Evolutionary conservation across 495 filamentous ascomycete species (phyloP).

Genomic region (Neurospora sp.): DNA sequence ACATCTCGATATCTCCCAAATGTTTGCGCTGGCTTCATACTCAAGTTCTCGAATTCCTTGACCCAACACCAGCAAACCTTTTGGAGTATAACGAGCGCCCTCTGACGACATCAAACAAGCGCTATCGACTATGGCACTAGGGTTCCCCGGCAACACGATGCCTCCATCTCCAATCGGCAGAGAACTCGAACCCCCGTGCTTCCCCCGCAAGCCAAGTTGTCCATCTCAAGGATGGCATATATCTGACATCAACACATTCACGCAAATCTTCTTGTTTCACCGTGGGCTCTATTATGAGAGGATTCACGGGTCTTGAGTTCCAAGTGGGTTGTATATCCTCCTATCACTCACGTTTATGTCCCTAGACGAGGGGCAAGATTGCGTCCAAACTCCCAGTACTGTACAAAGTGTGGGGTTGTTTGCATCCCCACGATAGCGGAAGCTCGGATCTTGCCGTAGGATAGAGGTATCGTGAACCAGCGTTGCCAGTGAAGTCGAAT

Average conservation of each 20-base stretch:
- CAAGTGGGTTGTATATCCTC: background rate
- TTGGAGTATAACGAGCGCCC: background rate
- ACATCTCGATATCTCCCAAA: background rate
- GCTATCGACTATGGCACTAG: background rate
- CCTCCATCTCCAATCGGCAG: background rate
- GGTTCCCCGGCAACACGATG: background rate
- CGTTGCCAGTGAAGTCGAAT: background rate
- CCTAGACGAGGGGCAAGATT: background rate
- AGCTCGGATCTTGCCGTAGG: background rate
- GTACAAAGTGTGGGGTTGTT: background rate
- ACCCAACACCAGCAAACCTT: background rate
- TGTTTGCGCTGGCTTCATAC: background rate
- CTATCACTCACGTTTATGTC: background rate
- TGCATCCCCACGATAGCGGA: background rate
- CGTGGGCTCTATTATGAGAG: background rate
- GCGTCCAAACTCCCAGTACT: background rate
- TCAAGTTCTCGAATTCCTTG: background rate
- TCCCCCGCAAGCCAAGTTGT: background rate
- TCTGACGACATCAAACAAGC: background rate
- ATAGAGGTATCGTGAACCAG: background rate
- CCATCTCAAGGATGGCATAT: background rate
- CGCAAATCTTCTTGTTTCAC: background rate
- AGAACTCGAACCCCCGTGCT: background rate
- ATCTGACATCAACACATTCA: background rate
- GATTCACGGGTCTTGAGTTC: background rate